Conservation (phyloP, 2,329 filamentous ascomycete genomes). For the Sporothrix inflata region DNA sequence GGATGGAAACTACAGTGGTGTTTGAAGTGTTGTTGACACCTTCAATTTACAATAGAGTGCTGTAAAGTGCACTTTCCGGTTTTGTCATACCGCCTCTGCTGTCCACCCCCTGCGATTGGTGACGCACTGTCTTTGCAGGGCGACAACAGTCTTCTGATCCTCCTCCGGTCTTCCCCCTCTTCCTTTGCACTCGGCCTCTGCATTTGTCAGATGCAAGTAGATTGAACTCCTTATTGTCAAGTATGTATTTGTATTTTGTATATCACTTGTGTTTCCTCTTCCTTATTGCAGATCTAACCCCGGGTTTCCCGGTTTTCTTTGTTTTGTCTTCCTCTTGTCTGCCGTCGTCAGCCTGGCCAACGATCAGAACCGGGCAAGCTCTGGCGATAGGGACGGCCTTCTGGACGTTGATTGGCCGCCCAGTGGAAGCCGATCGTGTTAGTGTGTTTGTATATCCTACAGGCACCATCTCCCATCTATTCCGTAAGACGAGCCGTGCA, state of each 20-base stretch:
- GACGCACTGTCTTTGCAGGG: neutral
- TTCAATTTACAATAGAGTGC: neutral
- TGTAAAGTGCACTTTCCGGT: neutral
- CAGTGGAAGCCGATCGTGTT: neutral
- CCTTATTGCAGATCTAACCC: neutral
- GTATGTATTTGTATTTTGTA: no score
- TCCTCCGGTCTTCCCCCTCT: neutral
- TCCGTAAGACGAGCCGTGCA: neutral
- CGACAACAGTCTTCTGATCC: neutral
- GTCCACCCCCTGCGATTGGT: neutral
- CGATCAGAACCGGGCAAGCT: neutral
- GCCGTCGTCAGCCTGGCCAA: neutral
- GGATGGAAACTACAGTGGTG: conserved; percentile 12
- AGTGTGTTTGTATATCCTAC: neutral
- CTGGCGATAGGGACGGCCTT: neutral
- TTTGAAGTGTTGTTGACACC: neutral
- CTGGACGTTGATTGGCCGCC: conserved; percentile 14
- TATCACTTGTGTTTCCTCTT: neutral
- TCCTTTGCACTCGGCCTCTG: neutral
- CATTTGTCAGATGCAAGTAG: neutral
- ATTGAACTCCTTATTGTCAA: no score
- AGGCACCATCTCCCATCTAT: neutral
- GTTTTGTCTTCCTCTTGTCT: neutral
- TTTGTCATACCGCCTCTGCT: neutral
- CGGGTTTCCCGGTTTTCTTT: neutral